Base-by-base conservation (phyloP, 768 basidiomycete genomes). In the Kondoa subrosea region DNA sequence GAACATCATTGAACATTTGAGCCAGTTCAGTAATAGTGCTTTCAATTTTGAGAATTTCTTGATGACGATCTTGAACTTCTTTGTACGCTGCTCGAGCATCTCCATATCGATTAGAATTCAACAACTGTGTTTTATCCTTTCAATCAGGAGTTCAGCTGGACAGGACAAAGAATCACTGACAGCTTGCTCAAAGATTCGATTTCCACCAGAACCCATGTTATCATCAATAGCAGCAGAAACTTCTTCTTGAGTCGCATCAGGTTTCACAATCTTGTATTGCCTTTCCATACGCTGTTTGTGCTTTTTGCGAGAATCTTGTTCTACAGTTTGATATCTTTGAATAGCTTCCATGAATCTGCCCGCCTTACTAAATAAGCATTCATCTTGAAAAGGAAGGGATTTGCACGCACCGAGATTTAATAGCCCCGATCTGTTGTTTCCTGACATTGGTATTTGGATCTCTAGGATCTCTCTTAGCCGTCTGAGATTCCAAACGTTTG, bases 11-110 rank as follows among this genome's bases (percentile, higher is more conserved):
- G 78, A 92, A 91, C 72, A 96, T 78, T 74, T 89, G 87, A 2
- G 87, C 88, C 62, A 96, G 81, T 76, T 93, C 89, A n/a, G 83
- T 85, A 60, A 93, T 78, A 2, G 91, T 95, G 72, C 83, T 81
- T 76, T 93, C 90, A 75, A 93, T 89, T 76, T 83, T 84, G 71
- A 82, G 82, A 72, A 96, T 83, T 69, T 95, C 90, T 73, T 85
- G 82, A 75, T 92, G 89, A 34, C 91, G 83, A 68, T 87, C 84
- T 75, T 92, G 91, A 0, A 91, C 90, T 77, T 95, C 91, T 63
- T 84, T 82, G 76, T 86, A 89, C 0, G 88, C 91, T 57, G 83
- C 82, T 60, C 89, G 81, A 17, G 89, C 85, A 72, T 89, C 87
- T 33, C 85, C 88, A 76, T 89, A 89, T n/a, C 84, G 83, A 64